phyloP scores from a whole-genome alignment of 2,329 filamentous ascomycete genomes.

The Colletotrichum liriopes region DNA sequence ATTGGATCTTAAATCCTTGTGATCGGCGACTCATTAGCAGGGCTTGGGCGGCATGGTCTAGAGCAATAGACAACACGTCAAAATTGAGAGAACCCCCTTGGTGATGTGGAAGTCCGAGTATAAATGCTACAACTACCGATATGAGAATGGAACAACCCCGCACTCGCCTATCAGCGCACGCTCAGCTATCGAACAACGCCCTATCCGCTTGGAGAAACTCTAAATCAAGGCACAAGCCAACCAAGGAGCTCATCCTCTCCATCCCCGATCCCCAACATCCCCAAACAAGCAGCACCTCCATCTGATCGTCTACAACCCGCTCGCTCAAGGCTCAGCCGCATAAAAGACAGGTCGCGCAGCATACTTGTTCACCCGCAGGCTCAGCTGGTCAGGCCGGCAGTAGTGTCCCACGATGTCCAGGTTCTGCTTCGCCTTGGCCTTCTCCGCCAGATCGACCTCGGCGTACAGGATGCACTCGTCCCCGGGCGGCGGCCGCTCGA shows the following conservation, averaged over 20 bases:
- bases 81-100: background rate
- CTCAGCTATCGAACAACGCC: background rate
- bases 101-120: background rate
- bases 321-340: slow-evolving; percentile 25
- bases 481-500: slow-evolving; percentile 47
- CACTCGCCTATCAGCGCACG: background rate
- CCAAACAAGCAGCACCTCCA: too few species aligned
- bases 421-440: slow-evolving; percentile 38
- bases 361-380: slow-evolving; percentile 34
- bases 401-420: slow-evolving; percentile 50
- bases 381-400: slow-evolving; percentile 57
- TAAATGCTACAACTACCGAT: background rate
- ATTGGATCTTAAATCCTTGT: background rate
- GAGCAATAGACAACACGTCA: background rate
- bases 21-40: background rate
- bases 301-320: background rate
- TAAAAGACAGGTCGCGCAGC: slow-evolving; percentile 30
- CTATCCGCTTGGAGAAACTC: background rate
- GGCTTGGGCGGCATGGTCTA: background rate
- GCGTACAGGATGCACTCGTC: slow-evolving; percentile 56
- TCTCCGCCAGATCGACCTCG: slow-evolving; percentile 53
- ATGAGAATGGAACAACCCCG: background rate
- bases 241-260: too few species aligned
- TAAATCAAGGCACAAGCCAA: background rate
- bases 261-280: background rate